Conservation (phyloP, 495 filamentous ascomycete species). For the Letharia columbiana region DNA sequence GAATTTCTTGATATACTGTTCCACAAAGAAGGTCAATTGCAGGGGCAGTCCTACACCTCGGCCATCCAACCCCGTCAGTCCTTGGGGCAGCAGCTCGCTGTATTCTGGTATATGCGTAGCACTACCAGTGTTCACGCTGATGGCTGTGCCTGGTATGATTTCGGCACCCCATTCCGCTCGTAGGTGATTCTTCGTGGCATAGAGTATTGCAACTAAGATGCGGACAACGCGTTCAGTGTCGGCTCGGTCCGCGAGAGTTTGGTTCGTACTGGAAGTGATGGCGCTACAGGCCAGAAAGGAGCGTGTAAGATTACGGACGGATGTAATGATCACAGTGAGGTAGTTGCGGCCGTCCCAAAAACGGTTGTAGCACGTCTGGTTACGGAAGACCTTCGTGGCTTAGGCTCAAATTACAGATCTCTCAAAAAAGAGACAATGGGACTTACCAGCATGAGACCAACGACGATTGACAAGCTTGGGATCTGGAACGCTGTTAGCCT, state of each 20-base stretch:
- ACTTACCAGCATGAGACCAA: slow-evolving; percentile 62
- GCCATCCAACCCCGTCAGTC: slow-evolving; percentile 52
- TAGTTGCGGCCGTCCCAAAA: slow-evolving; percentile 63
- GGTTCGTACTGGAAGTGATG: slow-evolving; percentile 20
- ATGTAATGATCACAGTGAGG: slow-evolving; percentile 49
- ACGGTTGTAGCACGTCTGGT: slow-evolving; percentile 60
- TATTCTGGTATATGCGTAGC: slow-evolving; percentile 51
- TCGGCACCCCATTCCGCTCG: slow-evolving; percentile 64
- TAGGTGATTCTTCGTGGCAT: slow-evolving; percentile 66
- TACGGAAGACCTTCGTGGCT: slow-evolving; percentile 49
- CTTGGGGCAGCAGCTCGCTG: slow-evolving; percentile 49
- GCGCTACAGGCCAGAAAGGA: slow-evolving; percentile 42
- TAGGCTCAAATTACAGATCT: not conserved
- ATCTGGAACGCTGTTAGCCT: slow-evolving; percentile 36
- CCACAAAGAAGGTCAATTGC: slow-evolving; percentile 59
- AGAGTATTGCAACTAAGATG: slow-evolving; percentile 63
- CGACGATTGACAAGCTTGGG: slow-evolving; percentile 69
- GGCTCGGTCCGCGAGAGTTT: slow-evolving; percentile 38
- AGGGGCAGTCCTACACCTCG: slow-evolving; percentile 57
- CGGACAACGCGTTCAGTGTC: slow-evolving; percentile 53
- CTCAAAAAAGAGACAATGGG: not conserved
- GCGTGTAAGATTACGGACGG: slow-evolving; percentile 54
- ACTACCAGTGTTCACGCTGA: slow-evolving; percentile 35
- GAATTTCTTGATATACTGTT: slow-evolving; percentile 57
- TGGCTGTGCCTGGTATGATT: slow-evolving; percentile 35